Conservation (phyloP, 1,139 yeast species). For the Kurtzmaniella quercitrusa region DNA sequence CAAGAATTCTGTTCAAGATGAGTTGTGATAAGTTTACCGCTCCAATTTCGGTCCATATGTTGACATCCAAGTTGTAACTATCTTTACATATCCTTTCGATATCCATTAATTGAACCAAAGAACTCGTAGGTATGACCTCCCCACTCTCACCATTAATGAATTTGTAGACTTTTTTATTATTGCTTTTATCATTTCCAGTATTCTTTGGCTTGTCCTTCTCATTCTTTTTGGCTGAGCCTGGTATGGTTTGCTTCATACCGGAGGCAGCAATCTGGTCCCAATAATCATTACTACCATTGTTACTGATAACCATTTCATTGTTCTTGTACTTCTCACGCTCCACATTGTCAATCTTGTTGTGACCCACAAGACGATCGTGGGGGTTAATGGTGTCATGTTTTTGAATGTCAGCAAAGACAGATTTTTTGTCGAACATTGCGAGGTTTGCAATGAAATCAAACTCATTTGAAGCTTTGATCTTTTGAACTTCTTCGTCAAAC, state of each 20-base stretch:
- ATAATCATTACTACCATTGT: constrained; percentile 40
- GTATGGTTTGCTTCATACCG: not conserved
- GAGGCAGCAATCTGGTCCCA: constrained; percentile 50
- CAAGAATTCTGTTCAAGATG: constrained; percentile 53
- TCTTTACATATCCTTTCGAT: constrained; percentile 62
- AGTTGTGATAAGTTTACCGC: constrained; percentile 64
- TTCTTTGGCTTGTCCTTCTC: not conserved
- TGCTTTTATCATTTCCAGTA: not conserved
- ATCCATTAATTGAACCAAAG: constrained; percentile 81
- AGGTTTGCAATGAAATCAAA: constrained; percentile 86
- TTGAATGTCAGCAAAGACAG: constrained; percentile 75
- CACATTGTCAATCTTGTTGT: constrained; percentile 48
- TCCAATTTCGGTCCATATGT: constrained; percentile 61
- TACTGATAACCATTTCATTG: constrained; percentile 70
- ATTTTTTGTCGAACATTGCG: constrained; percentile 75
- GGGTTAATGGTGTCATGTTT: constrained; percentile 60
- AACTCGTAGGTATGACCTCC: constrained; percentile 53
- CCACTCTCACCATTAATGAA: constrained; percentile 9
- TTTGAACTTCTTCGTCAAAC: constrained; percentile 36
- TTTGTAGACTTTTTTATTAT: constrained; percentile 2
- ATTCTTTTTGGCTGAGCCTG: constrained; percentile 7
- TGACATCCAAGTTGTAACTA: constrained; percentile 47
- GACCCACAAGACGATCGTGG: constrained; percentile 66
- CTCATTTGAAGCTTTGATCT: constrained; percentile 55
- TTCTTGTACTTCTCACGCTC: constrained; percentile 54